phyloP scores from a whole-genome alignment of 352 stramenopile species.

The Globisporangium carolinianum region DNA sequence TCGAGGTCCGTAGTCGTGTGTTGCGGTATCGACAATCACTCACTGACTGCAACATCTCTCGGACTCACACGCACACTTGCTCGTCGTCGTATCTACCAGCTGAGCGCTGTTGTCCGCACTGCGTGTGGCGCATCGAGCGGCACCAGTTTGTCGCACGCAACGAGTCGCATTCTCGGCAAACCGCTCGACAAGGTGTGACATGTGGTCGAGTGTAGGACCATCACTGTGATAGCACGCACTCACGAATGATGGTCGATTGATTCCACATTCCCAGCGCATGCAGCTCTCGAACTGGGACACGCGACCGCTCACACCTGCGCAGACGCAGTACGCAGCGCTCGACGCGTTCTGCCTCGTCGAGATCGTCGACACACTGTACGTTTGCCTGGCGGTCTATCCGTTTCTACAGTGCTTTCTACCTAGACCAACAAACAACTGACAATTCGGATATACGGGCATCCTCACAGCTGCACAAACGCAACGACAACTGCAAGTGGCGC shows the following conservation, averaged over 20 bases:
- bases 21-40: background rate
- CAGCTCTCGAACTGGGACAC: conserved; percentile 67
- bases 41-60: background rate
- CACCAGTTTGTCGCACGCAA: conserved; percentile 38
- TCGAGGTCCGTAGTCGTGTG: conserved; percentile 26
- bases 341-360: conserved; percentile 59
- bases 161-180: conserved; percentile 35
- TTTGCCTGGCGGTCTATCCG: background rate
- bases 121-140: conserved; percentile 20
- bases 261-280: conserved; percentile 25
- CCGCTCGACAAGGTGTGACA: conserved; percentile 50
- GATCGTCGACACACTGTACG: conserved; percentile 51
- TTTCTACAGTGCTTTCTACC: too few relatives aligned
- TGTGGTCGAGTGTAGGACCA: background rate
- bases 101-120: conserved; percentile 24
- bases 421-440: too few relatives aligned
- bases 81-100: conserved; percentile 9
- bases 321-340: conserved; percentile 54
- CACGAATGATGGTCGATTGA: background rate
- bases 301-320: conserved; percentile 37
- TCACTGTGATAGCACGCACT: background rate
- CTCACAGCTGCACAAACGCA: too few relatives aligned
- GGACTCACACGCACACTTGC: background rate
- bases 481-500: background rate
- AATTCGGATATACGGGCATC: too few relatives aligned